Conservation (phyloP, 768 basidiomycete species). For the Boletus patriciae region DNA sequence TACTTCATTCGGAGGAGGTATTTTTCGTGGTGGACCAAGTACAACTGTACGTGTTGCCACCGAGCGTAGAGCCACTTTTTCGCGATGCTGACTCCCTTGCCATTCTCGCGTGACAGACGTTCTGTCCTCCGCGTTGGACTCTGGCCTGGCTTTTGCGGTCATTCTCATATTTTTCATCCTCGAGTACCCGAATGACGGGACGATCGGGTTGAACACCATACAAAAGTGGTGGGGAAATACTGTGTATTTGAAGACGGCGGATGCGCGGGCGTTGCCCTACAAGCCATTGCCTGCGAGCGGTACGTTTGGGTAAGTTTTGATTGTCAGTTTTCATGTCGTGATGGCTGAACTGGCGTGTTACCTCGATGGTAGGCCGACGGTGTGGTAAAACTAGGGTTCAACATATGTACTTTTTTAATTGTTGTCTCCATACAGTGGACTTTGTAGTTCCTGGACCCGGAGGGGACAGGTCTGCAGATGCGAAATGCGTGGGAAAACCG, state of each 20-base stretch:
- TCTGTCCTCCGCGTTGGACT: conserved; percentile 66
- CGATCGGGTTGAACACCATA: conserved; percentile 52
- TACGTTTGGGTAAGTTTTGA: conserved; percentile 29
- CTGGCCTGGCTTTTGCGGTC: conserved; percentile 60
- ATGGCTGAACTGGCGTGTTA: background rate
- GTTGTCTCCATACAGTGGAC: too few species aligned
- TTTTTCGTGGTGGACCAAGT: conserved; percentile 70
- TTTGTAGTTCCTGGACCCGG: too few species aligned
- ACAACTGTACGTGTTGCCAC: conserved; percentile 33
- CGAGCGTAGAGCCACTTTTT: background rate
- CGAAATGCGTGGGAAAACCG: too few species aligned
- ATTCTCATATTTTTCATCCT: conserved; percentile 59
- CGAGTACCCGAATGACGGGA: conserved; percentile 61
- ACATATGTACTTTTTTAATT: too few species aligned
- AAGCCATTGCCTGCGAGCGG: conserved; percentile 9
- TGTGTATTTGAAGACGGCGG: conserved; percentile 25
- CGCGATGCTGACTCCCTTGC: conserved; percentile 16
- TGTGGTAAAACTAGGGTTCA: conserved; percentile 2
- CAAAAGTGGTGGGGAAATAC: conserved; percentile 73
- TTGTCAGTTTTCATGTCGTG: background rate
- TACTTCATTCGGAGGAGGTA: conserved; percentile 57
- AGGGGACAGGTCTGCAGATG: too few species aligned
- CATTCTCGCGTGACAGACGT: conserved; percentile 41
- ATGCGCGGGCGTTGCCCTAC: conserved; percentile 8
- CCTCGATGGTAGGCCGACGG: conserved; percentile 5